Percentiles rank a stretch among this genome's conserved stretches.
Evolutionary conservation across 2,329 filamentous ascomycete genomes (phyloP).

Genomic region (Colletotrichum eleusines): DNA sequence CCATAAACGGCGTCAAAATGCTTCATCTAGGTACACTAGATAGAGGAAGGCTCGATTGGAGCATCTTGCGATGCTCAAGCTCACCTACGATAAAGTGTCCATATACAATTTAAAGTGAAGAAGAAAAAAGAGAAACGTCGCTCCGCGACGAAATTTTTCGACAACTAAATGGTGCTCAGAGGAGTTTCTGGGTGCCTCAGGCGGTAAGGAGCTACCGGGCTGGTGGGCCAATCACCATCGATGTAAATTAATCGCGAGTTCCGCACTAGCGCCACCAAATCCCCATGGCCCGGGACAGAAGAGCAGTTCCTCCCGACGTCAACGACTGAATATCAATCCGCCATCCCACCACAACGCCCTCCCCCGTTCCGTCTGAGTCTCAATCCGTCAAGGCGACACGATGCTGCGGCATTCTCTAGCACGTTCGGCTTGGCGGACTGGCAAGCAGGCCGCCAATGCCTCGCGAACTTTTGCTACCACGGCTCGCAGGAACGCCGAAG

Average conservation of each 20-base stretch:
- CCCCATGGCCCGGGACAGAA: constrained; percentile 48
- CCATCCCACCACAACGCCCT: constrained; percentile 45
- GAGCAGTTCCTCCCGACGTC: constrained; percentile 55
- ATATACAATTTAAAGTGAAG: constrained; percentile 71
- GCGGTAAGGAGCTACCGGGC: constrained; percentile 45
- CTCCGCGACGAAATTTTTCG: constrained; percentile 38
- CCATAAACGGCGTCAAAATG: constrained; percentile 75
- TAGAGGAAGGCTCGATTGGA: constrained; percentile 77
- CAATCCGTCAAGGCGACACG: constrained; percentile 69
- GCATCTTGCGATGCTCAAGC: constrained; percentile 63
- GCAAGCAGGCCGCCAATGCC: constrained; percentile 69
- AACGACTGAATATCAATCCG: constrained; percentile 55
- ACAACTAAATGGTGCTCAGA: constrained; percentile 27
- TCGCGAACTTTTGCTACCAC: constrained; percentile 87
- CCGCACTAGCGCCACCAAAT: constrained; percentile 55
- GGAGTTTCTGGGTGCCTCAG: constrained; percentile 51
- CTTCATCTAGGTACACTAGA: constrained; percentile 74
- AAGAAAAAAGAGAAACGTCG: constrained; percentile 55
- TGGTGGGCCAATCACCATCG: constrained; percentile 55
- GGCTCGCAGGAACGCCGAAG: constrained; percentile 83
- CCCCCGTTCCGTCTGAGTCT: constrained; percentile 54
- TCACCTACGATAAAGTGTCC: constrained; percentile 81
- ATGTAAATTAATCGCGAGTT: constrained; percentile 59
- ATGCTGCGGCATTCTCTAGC: constrained; percentile 78
- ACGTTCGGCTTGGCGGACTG: constrained; percentile 76